Evolutionary conservation across 306 rosid species (phyloP), one percentile per base, ranked within the genome.

Genomic region (Albizia julibrissin): DNA sequence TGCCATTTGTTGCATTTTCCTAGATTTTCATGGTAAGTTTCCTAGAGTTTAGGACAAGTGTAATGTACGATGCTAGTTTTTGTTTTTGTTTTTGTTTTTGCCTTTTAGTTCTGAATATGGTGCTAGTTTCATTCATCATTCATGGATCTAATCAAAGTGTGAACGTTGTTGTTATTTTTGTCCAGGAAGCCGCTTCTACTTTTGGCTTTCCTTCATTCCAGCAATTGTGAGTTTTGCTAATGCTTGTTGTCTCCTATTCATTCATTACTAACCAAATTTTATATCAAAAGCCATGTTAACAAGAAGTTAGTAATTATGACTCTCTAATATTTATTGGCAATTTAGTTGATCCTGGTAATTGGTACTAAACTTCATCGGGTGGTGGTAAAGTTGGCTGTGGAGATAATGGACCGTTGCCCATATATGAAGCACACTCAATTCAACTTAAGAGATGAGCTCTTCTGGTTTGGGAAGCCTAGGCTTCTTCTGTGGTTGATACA

Each of bases 151-250:
- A 54, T 86, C 24, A 31, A 34, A 76, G 46, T 75, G 40, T 77
- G 68, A 85, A 76, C 80, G 49, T 67, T 80, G 49, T 64, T 80
- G 39, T 79, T 56, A 31, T 58, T 86, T 80, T 66, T 52, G 75
- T 84, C 82, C 97, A 95, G 98, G 99, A 84, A 89, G 89, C 91
- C 87, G 91, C 74, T 80, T 91, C 47, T 95, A 95, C 92, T 93
- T 95, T 69, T 95, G 99, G 97, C 91, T 93, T 77, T 95, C 99
- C 82, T 95, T 93, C 84, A 85, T 93, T 77, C 99, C 98, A 24
- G 89, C 94, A 46, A 87, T 93, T 82, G 99, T 93, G 89, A 92
- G 98, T 86, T 77, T 69, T 76, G 65, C 68, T 42, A 40, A 73
- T 50, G 34, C 42, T 69, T 70, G 33, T 42, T 33, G 14, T 34